phyloP scores from a whole-genome alignment of 2,329 filamentous ascomycete genomes.

The Monosporascus sp. region DNA sequence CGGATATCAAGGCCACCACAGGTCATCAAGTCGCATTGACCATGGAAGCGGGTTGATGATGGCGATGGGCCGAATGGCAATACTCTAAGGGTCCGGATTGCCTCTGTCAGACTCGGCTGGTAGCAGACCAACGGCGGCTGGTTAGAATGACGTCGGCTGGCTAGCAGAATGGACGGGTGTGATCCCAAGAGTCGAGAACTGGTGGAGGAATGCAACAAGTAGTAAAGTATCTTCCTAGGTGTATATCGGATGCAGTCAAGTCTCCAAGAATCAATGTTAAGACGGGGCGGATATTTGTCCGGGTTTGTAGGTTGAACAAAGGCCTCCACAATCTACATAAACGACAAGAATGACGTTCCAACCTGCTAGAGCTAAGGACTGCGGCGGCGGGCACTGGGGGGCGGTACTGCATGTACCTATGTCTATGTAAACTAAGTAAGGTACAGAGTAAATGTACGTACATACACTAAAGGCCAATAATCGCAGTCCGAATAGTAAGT shows the following conservation, averaged over 20 bases:
- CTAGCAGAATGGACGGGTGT: too few species aligned
- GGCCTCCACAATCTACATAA: neutral
- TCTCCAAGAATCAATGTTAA: neutral
- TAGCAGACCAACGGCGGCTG: neutral
- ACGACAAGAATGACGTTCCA: neutral
- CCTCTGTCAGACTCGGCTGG: neutral
- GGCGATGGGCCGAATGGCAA: neutral
- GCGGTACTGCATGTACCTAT: neutral
- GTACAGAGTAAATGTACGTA: too few species aligned
- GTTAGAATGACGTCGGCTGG: too few species aligned
- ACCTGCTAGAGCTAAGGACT: neutral
- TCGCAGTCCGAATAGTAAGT: too few species aligned
- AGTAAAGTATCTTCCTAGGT: neutral
- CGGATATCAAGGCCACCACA: constrained; percentile 15
- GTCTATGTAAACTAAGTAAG: too few species aligned
- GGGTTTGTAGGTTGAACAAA: neutral
- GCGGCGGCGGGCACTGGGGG: too few species aligned
- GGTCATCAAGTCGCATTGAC: constrained; percentile 26
- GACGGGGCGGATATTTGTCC: neutral
- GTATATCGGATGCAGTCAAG: neutral
- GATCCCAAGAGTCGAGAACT: too few species aligned
- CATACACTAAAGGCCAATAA: too few species aligned
- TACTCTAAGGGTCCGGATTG: neutral
- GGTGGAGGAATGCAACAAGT: neutral
- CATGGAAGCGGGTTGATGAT: constrained; percentile 11